Base-by-base conservation (phyloP, 1,284 basidiomycete genomes). In the Cryptococcus jaspeensis region DNA sequence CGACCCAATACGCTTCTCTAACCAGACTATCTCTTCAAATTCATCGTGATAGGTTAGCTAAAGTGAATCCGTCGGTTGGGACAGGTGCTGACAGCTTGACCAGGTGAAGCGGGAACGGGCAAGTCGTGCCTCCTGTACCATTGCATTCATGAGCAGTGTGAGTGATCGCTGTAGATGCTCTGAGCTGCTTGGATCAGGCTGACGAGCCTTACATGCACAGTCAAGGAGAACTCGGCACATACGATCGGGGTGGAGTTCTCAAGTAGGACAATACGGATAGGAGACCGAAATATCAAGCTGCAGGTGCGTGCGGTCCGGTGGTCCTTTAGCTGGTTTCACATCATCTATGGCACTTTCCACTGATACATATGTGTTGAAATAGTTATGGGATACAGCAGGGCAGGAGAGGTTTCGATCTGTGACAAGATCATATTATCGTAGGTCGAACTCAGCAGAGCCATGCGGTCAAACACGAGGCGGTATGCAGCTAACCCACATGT, bases 301-400 rank as follows among this genome's bases (percentile, higher is more conserved):
- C 92, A 95, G 84, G 92, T 92, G 61, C 62, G 83, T 11, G 12
- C 18, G n/a, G 32, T 18, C 23, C 11, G 23, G 9, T 11, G 45
- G 25, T 28, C 45, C 23, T 36, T 28, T 18, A 13, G 43, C 9
- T 22, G 18, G 23, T 22, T 22, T 8, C 45, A 15, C 7, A 18
- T 20, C 37, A 22, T 20, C 16, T 7, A 42, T 13, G 5, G 20
- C 9, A 9, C 28, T 32, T 32, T n/a, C 53, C 45, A 11, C 25
- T 32, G 18, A 46, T 50, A 70, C 28, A 32, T 4, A 9, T 32
- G n/a, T 32, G 28, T 4, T 32, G 28, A 9, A 9, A 9, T 32
- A 96, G 89, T 79, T 96, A 52, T 97, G 93, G 93, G 93, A 96
- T 77, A 96, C 92, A n/a, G 92, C 92, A 39, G 92, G 92, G 18